These are phyloP conservation scores for Diplodia seriata DNA, from an alignment of 2,329 filamentous ascomycete genomes.

Conservation along the genomic window DNA sequence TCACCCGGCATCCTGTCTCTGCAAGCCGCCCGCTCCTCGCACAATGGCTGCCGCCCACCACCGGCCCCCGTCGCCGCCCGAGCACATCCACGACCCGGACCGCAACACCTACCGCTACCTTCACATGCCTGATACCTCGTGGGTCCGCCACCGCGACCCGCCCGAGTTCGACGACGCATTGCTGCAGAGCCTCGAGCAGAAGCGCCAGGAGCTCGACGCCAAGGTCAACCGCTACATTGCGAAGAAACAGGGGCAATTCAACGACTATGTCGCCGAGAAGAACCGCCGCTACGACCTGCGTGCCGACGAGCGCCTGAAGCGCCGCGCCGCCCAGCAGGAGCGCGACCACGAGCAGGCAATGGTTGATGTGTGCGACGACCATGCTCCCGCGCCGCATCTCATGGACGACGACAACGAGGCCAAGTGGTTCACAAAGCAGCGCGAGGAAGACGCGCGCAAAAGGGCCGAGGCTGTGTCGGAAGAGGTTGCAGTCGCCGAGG, in stretches of 20 bases:
- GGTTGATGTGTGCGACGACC: neutral
- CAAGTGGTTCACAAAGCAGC: slow-evolving; percentile 29
- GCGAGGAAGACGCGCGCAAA: slow-evolving; percentile 29
- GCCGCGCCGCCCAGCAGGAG: slow-evolving; percentile 24
- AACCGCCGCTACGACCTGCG: slow-evolving; percentile 29
- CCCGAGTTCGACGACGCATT: slow-evolving; percentile 32
- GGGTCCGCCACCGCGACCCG: slow-evolving; percentile 28
- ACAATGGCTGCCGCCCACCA: slow-evolving; percentile 25
- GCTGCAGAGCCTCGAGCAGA: slow-evolving; percentile 32
- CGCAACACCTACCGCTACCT: slow-evolving; percentile 28
- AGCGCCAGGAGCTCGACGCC: slow-evolving; percentile 32
- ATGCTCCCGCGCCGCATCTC: neutral
- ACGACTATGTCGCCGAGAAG: slow-evolving; percentile 32
- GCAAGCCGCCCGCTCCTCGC: slow-evolving; percentile 4
- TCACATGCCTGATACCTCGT: slow-evolving; percentile 26
- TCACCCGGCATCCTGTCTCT: slow-evolving; percentile 28
- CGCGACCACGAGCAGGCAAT: slow-evolving; percentile 13
- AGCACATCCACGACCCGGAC: slow-evolving; percentile 31
- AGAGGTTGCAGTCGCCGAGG: slow-evolving; percentile 24
- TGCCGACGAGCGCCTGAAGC: slow-evolving; percentile 29
- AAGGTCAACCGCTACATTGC: slow-evolving; percentile 32
- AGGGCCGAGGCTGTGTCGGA: slow-evolving; percentile 26
- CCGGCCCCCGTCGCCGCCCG: slow-evolving; percentile 13
- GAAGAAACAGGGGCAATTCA: slow-evolving; percentile 33
- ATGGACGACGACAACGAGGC: slow-evolving; percentile 25